Evolutionary conservation across 2,329 filamentous ascomycete genomes (phyloP), one percentile per base, ranked within the genome.

Genomic region (Diaporthe citri): DNA sequence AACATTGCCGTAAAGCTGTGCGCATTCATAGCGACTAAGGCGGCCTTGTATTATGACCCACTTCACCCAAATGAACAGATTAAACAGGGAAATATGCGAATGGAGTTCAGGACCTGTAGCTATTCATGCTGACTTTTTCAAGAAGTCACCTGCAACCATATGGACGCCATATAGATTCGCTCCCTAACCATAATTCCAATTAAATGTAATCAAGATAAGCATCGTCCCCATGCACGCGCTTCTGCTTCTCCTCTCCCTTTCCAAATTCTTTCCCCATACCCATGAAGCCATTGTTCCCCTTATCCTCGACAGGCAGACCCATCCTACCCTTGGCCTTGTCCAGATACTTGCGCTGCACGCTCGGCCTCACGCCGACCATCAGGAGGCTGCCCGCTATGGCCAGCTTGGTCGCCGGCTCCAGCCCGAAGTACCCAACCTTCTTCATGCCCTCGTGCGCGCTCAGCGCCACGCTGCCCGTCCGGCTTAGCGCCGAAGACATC

Each of bases 381-480:
- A 72, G 31, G 9, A 72, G 46, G 34, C 55, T 62, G 39, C 41
- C 56, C 4, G 56, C 70, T 17, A 72, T 41, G 13, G 70, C 70
- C 10, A 72, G 20, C 34, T 72, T 72, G 0, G 70, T 57, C 43
- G 70, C 70, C 36, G 70, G 70, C 34, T 64, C 70, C 28, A 72
- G 22, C 31, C 70, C 70, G 1, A 72, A 39, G 22, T 72, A 72
- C 31, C 70, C 70, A 15, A 72, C 70, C 43, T 72, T 72, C 56
- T 72, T 72, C 70, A 72, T 62, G 28, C 70, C 56, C 39, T 72
- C 59, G 43, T 72, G 70, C 17, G 56, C 70, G 41, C 70, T 72
- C 43, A 62, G 34, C 9, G 70, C 70, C 25, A 46, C 22, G 22
- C 56, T 72, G 7, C 70, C 55, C 28, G 55, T 41, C 9, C 41